Base-by-base conservation (phyloP, 371 early-diverging fungal species). In the Rhizomucor miehei region DNA sequence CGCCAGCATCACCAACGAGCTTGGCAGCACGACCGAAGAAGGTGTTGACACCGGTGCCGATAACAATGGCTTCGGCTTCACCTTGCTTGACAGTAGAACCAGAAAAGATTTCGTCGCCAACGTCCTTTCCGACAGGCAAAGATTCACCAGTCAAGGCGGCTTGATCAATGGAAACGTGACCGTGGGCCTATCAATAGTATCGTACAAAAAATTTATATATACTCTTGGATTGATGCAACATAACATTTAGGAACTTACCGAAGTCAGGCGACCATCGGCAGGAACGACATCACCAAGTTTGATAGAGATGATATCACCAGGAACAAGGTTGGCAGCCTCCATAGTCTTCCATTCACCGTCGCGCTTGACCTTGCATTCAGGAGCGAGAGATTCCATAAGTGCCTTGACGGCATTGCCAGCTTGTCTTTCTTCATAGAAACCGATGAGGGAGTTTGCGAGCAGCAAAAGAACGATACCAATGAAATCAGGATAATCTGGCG, bases 61-160 rank as follows among this genome's bases (percentile, higher is more conserved):
- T 88, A 48, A 92, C 90, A 21, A 92, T 73, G 40, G 90, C 93
- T 62, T 77, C 76, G 48, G 88, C 90, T 67, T 91, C 90, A 57
- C 94, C 94, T 69, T 92, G 91, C 80, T 92, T 90, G 59, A 93
- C 91, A 21, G 91, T 89, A 10, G 86, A 80, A 46, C 78, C 77
- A 44, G 91, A 91, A 66, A 82, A 81, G 49, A 88, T 73, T 62
- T 84, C 81, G 51, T 85, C 81, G 56, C 77, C 79, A 43, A 72
- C 60, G 52, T 83, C 84, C 74, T 90, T 90, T 62, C 63, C 70
- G 4, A 89, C 82, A 21, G 86, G 80, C 38, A 86, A 71, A 44
- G 87, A 79, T 65, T 92, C 92, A 56, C 92, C 92, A 49, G 90
- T 92, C 44, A 92, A 66, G 43, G 90, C 85, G 44, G 90, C 79